Evolutionary conservation across 2,329 filamentous ascomycete species (phyloP), one percentile per base, ranked within the genome.

Genomic region (Monilinia laxa): DNA sequence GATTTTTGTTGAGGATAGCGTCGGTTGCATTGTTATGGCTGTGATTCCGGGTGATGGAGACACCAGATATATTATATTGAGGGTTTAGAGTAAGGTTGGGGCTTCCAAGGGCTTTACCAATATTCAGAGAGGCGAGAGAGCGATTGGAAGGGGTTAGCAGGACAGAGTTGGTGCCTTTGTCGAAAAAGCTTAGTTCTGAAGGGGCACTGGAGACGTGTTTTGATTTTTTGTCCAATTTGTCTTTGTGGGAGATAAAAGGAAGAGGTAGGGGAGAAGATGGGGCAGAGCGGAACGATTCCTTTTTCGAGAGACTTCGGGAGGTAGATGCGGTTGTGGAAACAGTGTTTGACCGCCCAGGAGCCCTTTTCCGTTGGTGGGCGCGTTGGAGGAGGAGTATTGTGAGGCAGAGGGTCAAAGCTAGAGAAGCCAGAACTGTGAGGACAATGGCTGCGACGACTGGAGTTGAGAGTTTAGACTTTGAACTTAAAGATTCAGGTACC

Each of bases 181-280:
- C 64, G 47, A 66, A 66, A n/a, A 66, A 66, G 42, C 56, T 62
- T 16, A 62, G 20, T 23, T 62, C 64, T 1, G 64, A 65, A 12
- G 52, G 40, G 7, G 55, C 64, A n/a, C n/a, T 51, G 12, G 55
- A 62, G 40, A 62, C 47, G 16, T 54, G 47, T 40, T 49, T 65
- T 18, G 31, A 51, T 12, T 35, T 45, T 62, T 65, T 60, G 35
- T 40, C 42, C 9, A 55, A 12, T 60, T 65, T 65, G 2, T 60
- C 57, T 31, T 47, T 62, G 18, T 47, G 23, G 6, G 12, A 64
- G 12, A 42, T 45, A 38, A 56, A 56, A n/a, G 51, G 51, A 14
- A 64, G 51, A 35, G 62, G 38, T 14, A 56, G n/a, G 20, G 52
- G 51, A 35, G 62, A 55, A 18, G 62, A 64, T 2, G 62, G 38